Evolutionary conservation across 371 early-diverging fungal genomes (phyloP).

Genomic region (Mucor mucedo): DNA sequence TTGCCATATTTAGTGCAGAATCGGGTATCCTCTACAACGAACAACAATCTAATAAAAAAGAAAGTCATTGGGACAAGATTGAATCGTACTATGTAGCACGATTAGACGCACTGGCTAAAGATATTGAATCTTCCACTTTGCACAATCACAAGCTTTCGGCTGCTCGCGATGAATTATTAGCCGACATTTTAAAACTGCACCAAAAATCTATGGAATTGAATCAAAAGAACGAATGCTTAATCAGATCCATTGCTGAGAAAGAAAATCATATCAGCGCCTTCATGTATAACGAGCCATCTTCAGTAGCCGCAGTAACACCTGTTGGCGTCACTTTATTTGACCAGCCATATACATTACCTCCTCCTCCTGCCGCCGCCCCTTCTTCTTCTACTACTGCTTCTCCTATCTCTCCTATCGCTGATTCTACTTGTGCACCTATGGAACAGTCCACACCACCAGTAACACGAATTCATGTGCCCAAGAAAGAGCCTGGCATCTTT

Average conservation of each 20-base stretch:
- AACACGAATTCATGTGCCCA: not conserved
- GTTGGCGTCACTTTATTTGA: constrained; percentile 29
- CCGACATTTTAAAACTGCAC: constrained; percentile 25
- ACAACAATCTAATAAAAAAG: not conserved
- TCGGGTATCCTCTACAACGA: not conserved
- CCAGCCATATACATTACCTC: constrained; percentile 8
- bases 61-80: constrained; percentile 26
- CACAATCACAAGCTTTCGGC: constrained; percentile 22
- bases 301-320: not conserved
- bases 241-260: constrained; percentile 24
- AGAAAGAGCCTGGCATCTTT: constrained; percentile 26
- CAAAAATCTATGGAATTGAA: constrained; percentile 23
- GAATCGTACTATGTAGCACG: constrained; percentile 19
- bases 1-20: not conserved
- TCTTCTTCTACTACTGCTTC: not conserved
- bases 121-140: constrained; percentile 17
- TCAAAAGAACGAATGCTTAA: constrained; percentile 18
- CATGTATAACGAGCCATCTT: constrained; percentile 7
- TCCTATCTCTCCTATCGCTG: not conserved
- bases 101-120: constrained; percentile 17
- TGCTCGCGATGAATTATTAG: constrained; percentile 24
- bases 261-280: constrained; percentile 27
- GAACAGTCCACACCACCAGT: not conserved
- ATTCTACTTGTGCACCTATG: not conserved
- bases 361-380: not conserved